A percentile compares a stretch with the other conserved stretches of the same genome.
phyloP scores from a whole-genome alignment of 2,329 filamentous ascomycete genomes.

The Stachybotrys echinatus region DNA sequence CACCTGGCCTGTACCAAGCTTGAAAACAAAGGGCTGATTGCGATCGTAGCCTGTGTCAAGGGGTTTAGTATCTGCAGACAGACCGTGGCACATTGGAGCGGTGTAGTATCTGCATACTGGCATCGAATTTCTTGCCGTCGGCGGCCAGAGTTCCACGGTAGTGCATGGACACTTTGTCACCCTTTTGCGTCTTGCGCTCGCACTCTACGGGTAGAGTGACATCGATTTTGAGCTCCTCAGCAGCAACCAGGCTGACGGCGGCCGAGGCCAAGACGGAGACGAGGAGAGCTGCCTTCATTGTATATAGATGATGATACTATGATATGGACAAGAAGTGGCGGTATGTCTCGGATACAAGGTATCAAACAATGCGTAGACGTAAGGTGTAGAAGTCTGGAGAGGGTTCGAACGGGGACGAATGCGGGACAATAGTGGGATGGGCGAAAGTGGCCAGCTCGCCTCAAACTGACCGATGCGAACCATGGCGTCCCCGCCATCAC shows the following conservation, averaged over 20 bases:
- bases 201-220: constrained; percentile 71
- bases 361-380: too few relatives aligned
- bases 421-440: not conserved
- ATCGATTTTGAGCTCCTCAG: constrained; percentile 68
- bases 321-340: too few relatives aligned
- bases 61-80: not conserved
- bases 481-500: not conserved
- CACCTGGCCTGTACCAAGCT: constrained; percentile 73
- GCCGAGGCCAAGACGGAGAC: constrained; percentile 47
- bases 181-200: constrained; percentile 68
- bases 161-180: constrained; percentile 80
- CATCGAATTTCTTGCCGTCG: constrained; percentile 77
- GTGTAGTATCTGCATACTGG: constrained; percentile 40
- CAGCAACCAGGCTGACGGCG: constrained; percentile 45
- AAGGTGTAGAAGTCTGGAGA: too few relatives aligned
- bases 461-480: not conserved
- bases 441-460: not conserved
- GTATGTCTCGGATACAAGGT: too few relatives aligned
- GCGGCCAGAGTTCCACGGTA: constrained; percentile 76
- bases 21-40: constrained; percentile 70
- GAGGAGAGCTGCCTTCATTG: constrained; percentile 45
- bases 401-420: too few relatives aligned
- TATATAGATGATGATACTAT: too few relatives aligned
- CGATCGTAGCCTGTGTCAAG: constrained; percentile 60
- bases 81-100: not conserved